These are phyloP conservation scores for Talaromyces sp. DNA, from an alignment of 2,329 filamentous ascomycete genomes.

Conservation along the genomic window DNA sequence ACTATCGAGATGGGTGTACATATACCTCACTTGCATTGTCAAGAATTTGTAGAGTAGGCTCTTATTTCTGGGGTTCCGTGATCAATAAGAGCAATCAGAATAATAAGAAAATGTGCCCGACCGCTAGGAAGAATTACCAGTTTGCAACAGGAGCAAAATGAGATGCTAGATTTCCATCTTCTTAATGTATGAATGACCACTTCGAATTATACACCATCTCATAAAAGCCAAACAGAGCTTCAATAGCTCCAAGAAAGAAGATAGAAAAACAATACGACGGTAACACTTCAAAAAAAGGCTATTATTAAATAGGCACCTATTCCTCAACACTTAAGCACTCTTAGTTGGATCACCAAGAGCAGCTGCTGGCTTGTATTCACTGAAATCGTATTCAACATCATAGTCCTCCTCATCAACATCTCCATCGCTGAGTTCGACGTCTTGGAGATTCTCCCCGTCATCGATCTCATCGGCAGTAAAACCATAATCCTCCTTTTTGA, in stretches of 20 bases:
- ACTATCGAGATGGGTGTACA: not conserved
- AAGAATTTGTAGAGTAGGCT: not conserved
- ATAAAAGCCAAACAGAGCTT: not conserved
- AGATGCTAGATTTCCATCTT: not conserved
- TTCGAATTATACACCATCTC: not conserved
- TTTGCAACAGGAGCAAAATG: not conserved
- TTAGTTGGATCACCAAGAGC: conserved; percentile 17
- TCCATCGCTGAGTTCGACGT: conserved; percentile 29
- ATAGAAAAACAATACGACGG: not conserved
- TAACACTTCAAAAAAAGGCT: not conserved
- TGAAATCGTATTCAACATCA: conserved; percentile 32
- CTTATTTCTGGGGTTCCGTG: not conserved
- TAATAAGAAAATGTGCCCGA: not conserved
- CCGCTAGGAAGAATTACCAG: not conserved
- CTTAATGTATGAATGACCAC: not conserved
- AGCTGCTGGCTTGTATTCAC: conserved; percentile 22
- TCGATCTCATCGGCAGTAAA: conserved; percentile 27
- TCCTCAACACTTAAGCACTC: conserved; percentile 10
- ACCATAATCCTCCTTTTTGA: conserved; percentile 28
- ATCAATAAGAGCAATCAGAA: not conserved
- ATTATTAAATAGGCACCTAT: not conserved
- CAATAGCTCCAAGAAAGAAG: not conserved
- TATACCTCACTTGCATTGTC: not conserved
- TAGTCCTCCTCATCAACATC: conserved; percentile 28
- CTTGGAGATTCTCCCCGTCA: conserved; percentile 28